Evolutionary conservation across 495 filamentous ascomycete genomes (phyloP).

Genomic region (Lichenothelia convexa): DNA sequence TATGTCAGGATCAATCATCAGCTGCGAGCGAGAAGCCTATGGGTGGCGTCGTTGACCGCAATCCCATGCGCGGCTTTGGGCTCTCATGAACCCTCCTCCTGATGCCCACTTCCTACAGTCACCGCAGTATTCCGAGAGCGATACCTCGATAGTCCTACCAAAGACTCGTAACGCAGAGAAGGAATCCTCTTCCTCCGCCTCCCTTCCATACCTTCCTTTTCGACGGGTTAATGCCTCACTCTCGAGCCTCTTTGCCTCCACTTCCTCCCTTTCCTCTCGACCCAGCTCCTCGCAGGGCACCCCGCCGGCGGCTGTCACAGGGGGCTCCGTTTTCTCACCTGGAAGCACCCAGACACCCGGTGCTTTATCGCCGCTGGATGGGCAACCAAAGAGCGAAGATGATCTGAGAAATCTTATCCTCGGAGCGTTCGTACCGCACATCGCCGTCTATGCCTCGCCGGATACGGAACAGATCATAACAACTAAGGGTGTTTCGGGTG

Average conservation of each 20-base stretch:
- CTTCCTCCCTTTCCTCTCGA: conserved; percentile 17
- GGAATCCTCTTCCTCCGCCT: conserved; percentile 36
- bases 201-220: conserved; percentile 19
- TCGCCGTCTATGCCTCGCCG: conserved; percentile 63
- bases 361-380: conserved; percentile 26
- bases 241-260: conserved; percentile 24
- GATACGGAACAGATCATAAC: conserved; percentile 66
- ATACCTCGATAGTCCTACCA: conserved; percentile 32
- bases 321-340: conserved; percentile 21
- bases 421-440: conserved; percentile 69
- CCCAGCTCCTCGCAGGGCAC: conserved; percentile 17
- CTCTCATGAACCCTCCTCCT: conserved; percentile 41
- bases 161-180: conserved; percentile 31
- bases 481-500: conserved; percentile 69
- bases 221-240: conserved; percentile 24
- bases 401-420: conserved; percentile 60
- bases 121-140: conserved; percentile 37
- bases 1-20: no score
- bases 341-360: conserved; percentile 5
- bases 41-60: no score
- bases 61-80: no score
- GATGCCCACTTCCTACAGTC: conserved; percentile 43
- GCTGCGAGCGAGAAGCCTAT: no score
- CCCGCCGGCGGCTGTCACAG: conserved; percentile 12
- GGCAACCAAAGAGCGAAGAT: conserved; percentile 30